A percentile compares a stretch with the other conserved stretches of the same genome.
Conservation (phyloP, 2,329 filamentous ascomycete genomes). For the Malbranchea zuffiana region DNA sequence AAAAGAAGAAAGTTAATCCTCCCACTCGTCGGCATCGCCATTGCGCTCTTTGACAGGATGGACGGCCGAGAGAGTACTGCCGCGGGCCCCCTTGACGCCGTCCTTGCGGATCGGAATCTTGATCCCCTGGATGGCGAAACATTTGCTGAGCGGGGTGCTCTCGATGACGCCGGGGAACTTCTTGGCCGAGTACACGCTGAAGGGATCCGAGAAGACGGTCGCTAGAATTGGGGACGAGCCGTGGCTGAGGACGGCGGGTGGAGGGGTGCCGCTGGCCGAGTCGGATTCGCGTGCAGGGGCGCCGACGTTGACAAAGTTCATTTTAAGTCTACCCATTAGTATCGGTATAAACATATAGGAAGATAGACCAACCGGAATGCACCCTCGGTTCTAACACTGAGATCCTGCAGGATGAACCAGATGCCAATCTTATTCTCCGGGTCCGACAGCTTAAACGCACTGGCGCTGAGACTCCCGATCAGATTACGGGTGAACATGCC, state of each 20-base stretch:
- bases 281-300: constrained; percentile 23
- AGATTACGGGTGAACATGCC: constrained; percentile 93
- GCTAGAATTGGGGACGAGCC: constrained; percentile 73
- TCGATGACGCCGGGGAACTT: constrained; percentile 97
- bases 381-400: constrained; percentile 88
- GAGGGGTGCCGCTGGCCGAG: constrained; percentile 18
- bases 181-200: constrained; percentile 93
- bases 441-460: constrained; percentile 74
- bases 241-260: constrained; percentile 50
- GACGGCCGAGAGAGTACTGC: constrained; percentile 25
- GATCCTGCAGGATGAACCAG: constrained; percentile 93
- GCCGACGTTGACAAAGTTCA: constrained; percentile 78
- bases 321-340: constrained; percentile 44
- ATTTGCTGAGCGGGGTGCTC: constrained; percentile 80
- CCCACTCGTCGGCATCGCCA: constrained; percentile 15
- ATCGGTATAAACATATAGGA: background rate
- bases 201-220: constrained; percentile 73
- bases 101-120: constrained; percentile 96
- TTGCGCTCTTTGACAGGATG: constrained; percentile 36
- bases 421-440: constrained; percentile 71
- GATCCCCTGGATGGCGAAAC: constrained; percentile 85
- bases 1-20: constrained; percentile 10
- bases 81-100: constrained; percentile 40
- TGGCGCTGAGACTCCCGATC: constrained; percentile 82
- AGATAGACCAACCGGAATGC: constrained; percentile 60